Evolutionary conservation across 2,329 filamentous ascomycete genomes (phyloP), one percentile per base, ranked within the genome.

Genomic region (Talaromyces sp.): DNA sequence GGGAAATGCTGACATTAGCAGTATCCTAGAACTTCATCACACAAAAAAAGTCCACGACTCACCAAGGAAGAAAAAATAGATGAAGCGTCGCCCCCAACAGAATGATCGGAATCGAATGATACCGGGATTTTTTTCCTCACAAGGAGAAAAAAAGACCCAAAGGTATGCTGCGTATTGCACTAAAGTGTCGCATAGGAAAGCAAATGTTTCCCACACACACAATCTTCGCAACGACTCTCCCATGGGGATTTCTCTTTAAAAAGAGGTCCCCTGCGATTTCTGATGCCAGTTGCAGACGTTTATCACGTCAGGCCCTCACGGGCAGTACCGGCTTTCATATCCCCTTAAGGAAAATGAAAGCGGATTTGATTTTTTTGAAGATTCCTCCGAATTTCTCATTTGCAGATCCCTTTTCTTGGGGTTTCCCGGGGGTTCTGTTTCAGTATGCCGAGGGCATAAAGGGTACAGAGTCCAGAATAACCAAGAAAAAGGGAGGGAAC

Each of bases 371-470:
- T 57, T 34, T 34, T 36, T 59, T 92, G 90, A 91, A 93, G 90
- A 93, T 88, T 95, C 90, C 91, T 95, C 91, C 91, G 91, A 95
- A 94, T 95, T 95, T 95, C 91, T 92, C 91, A 93, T 92, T 92
- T 93, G 91, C 91, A 80, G 78, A 63, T 33, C 51, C 47, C 27
- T 36, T 47, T 31, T 27, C 40, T n/a, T n/a, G n/a, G 18, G 18
- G 16, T n/a, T 30, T 42, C n/a, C 10, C 9, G 10, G 33, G 33
- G 4, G 7, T 7, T 27, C 27, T 18, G 14, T 54, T 34, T 30
- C 27, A 54, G 12, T 30, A 54, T 8, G 18, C 27, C 51, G 14
- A 7, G n/a, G 16, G 42, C n/a, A 47, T 47, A n/a, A 23, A 47
- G 33, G 16, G 42, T 47, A 47, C 42, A 47, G 42, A 47, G 16